phyloP scores from a whole-genome alignment of 129 eudicot species.

The Apium graveolens region DNA sequence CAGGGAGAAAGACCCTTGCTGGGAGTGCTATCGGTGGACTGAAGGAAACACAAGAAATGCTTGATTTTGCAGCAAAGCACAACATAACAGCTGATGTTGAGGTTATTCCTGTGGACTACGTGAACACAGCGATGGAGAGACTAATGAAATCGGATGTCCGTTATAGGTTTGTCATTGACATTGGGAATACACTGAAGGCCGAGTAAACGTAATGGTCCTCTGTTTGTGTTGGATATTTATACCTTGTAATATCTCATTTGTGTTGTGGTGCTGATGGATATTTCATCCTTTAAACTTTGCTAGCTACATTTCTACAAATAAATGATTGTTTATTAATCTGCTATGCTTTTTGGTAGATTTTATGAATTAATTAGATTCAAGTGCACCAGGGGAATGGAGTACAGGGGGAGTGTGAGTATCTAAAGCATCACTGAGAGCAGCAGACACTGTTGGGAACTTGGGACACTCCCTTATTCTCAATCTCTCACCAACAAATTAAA shows the following conservation, averaged over 20 bases:
- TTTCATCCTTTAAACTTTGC: neutral
- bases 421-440: neutral
- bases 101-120: constrained; percentile 1
- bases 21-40: constrained; percentile 9
- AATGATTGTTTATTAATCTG: neutral
- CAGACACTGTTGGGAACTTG: no score
- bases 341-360: neutral
- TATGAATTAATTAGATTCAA: neutral
- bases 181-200: neutral
- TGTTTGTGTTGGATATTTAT: neutral
- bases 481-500: no score
- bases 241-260: neutral
- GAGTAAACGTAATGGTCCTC: constrained; percentile 15
- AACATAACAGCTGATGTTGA: constrained; percentile 10
- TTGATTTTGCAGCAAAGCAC: constrained; percentile 11
- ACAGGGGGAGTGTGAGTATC: neutral
- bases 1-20: constrained; percentile 9
- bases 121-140: constrained; percentile 11
- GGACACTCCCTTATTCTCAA: no score
- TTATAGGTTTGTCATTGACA: constrained; percentile 2
- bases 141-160: neutral
- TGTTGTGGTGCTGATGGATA: neutral
- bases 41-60: constrained; percentile 15
- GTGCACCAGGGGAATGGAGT: neutral
- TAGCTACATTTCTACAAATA: neutral